These are phyloP conservation scores for Schizochytrium sp. DNA, from an alignment of 108 stramenopile genomes.

Conservation along the genomic window DNA sequence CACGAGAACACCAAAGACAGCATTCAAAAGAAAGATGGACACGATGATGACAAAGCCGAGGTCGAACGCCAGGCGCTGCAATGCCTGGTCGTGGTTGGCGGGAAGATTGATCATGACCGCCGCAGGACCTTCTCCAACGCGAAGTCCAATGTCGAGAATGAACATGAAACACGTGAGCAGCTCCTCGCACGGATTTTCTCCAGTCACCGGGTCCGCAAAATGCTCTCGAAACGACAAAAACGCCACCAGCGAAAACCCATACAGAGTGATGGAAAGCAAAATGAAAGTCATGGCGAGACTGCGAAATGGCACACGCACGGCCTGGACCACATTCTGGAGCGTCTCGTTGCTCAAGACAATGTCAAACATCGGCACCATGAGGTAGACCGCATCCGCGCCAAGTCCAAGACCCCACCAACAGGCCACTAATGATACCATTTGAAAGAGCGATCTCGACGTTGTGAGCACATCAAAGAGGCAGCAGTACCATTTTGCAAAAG, in stretches of 20 bases:
- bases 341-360: constrained; percentile 34
- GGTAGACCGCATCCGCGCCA: neutral
- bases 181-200: constrained; percentile 21
- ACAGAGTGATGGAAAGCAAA: constrained; percentile 20
- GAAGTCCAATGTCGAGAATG: constrained; percentile 28
- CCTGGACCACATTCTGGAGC: constrained; percentile 27
- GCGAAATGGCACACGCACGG: constrained; percentile 29
- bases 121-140: constrained; percentile 29
- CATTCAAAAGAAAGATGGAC: constrained; percentile 32
- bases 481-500: neutral
- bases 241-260: constrained; percentile 26
- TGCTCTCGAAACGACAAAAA: constrained; percentile 23
- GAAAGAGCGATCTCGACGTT: neutral
- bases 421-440: neutral
- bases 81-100: neutral
- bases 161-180: constrained; percentile 26
- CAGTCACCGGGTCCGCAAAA: neutral
- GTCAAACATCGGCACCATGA: constrained; percentile 21
- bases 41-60: constrained; percentile 27
- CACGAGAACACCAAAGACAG: constrained; percentile 42
- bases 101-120: constrained; percentile 22
- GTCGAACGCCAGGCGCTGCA: neutral
- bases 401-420: neutral
- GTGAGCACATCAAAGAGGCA: neutral
- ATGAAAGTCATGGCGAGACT: constrained; percentile 36